Conservation (phyloP, 768 basidiomycete species). For the Lentinula detonsa region DNA sequence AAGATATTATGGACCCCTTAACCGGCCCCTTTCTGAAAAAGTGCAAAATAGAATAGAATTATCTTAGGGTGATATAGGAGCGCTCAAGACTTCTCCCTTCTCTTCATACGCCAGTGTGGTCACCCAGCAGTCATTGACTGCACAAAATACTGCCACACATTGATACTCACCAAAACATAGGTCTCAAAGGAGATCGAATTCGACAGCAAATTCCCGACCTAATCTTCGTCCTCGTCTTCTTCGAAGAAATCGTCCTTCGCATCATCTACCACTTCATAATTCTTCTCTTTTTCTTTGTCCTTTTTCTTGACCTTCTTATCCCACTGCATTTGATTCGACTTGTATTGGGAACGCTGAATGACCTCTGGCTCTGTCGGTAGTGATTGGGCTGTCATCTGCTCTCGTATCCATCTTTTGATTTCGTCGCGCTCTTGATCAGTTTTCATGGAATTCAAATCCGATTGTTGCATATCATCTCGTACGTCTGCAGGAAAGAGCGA, state of each 20-base stretch:
- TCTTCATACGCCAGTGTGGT: too few relatives aligned
- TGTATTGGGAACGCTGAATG: slow-evolving; percentile 15
- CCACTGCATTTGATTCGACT: background rate
- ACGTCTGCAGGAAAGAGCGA: slow-evolving; percentile 79
- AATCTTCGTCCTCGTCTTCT: background rate
- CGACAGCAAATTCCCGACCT: too few relatives aligned
- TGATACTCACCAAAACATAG: too few relatives aligned
- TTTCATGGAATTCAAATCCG: slow-evolving; percentile 20
- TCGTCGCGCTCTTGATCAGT: slow-evolving; percentile 51
- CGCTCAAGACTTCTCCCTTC: too few relatives aligned
- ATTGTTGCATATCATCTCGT: slow-evolving; percentile 27
- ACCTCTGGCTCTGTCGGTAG: slow-evolving; percentile 57
- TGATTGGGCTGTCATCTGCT: slow-evolving; percentile 55
- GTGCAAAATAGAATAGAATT: background rate
- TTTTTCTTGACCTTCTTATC: background rate
- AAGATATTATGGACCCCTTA: background rate
- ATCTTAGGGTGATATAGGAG: too few relatives aligned
- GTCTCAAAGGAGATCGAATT: too few relatives aligned
- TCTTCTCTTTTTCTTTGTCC: background rate
- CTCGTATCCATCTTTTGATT: slow-evolving; percentile 52
- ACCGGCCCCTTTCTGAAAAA: background rate
- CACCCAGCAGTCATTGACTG: too few relatives aligned
- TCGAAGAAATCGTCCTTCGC: slow-evolving; percentile 5
- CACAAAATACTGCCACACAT: too few relatives aligned
- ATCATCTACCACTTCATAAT: background rate